Conservation (phyloP, 306 rosid species). For the Dalbergia cochinchinensis region DNA sequence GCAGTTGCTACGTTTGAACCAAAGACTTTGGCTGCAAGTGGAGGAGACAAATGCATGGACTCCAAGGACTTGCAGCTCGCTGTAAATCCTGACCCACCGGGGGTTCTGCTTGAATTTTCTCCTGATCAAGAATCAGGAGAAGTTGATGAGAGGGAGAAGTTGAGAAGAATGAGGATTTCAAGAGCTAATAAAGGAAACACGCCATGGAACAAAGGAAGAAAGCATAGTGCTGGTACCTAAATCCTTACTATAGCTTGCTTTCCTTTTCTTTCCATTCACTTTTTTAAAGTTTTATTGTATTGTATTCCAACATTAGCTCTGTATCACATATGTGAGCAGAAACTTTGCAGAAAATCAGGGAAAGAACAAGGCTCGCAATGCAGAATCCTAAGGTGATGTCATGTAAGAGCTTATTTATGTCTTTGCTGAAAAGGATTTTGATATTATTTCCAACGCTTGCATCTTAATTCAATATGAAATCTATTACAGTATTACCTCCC, state of each 20-base stretch:
- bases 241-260: constrained; percentile 6
- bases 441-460: constrained; percentile 1
- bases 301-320: constrained; percentile 34
- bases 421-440: constrained; percentile 48
- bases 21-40: constrained; percentile 49
- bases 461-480: constrained; percentile 3
- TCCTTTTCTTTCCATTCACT: not conserved
- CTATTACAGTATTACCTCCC: not conserved
- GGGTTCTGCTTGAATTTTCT: constrained; percentile 41
- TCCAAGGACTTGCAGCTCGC: constrained; percentile 40
- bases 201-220: constrained; percentile 97
- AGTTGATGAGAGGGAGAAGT: constrained; percentile 69
- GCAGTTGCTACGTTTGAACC: constrained; percentile 83
- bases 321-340: constrained; percentile 58
- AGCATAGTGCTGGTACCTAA: constrained; percentile 79
- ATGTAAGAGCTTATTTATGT: constrained; percentile 78
- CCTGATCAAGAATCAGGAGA: constrained; percentile 47
- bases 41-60: constrained; percentile 40
- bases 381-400: constrained; percentile 99
- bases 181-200: constrained; percentile 90
- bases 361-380: constrained; percentile 95
- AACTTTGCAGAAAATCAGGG: constrained; percentile 82
- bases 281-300: not conserved
- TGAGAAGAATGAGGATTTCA: constrained; percentile 86
- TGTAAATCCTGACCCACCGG: constrained; percentile 39